A percentile compares a stretch with the other conserved stretches of the same genome.
Evolutionary conservation across 257 asterid genomes (phyloP).

Genomic region (Jacaranda copaia): DNA sequence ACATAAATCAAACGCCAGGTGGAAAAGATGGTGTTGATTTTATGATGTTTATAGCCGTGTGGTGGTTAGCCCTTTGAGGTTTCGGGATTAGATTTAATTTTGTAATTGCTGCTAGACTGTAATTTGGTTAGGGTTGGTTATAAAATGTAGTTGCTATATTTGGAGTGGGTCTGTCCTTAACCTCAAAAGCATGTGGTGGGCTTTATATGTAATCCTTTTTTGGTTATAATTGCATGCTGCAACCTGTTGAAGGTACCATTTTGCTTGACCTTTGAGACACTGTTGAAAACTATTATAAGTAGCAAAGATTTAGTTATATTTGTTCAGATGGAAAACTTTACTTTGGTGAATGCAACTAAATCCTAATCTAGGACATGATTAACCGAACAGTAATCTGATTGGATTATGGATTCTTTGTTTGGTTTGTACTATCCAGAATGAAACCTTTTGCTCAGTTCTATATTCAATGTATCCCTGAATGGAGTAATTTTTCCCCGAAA

Average conservation of each 20-base stretch:
- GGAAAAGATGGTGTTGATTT: constrained; percentile 22
- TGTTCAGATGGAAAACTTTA: neutral
- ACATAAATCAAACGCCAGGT: neutral
- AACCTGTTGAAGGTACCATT: neutral
- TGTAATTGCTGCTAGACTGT: neutral
- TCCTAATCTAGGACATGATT: constrained; percentile 2
- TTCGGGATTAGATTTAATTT: constrained; percentile 16
- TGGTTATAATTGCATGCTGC: neutral
- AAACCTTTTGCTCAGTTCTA: neutral
- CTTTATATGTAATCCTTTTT: constrained; percentile 17
- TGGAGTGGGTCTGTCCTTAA: neutral
- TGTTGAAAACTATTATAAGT: neutral
- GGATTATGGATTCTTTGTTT: constrained; percentile 21
- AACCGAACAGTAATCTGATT: constrained; percentile 10
- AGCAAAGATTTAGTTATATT: neutral
- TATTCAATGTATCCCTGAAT: constrained; percentile 18
- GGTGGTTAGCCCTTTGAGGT: constrained; percentile 10
- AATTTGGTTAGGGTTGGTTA: neutral
- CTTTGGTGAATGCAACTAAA: constrained; percentile 9
- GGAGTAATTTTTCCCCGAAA: neutral
- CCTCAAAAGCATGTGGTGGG: neutral
- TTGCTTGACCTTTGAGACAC: neutral
- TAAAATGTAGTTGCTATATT: neutral
- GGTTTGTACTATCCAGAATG: constrained; percentile 15
- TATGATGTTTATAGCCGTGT: constrained; percentile 15